Percentiles rank a stretch among this genome's conserved stretches.
These are phyloP conservation scores for Chlamydomonas eustigma DNA, from an alignment of 139 green algal species.

Conservation along the genomic window DNA sequence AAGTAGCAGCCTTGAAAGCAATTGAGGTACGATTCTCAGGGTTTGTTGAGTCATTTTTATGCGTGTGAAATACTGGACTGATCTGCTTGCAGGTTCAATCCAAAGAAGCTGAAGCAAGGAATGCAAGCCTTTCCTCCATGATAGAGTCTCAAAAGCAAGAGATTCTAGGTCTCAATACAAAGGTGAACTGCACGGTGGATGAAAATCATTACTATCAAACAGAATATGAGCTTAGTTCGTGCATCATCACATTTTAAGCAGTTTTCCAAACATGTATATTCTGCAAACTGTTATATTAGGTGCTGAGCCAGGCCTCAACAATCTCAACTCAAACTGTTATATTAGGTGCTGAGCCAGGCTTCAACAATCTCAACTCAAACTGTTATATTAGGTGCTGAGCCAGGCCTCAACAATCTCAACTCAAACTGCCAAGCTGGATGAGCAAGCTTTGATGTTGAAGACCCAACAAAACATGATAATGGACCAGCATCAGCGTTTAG, in stretches of 20 bases:
- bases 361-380: too few species aligned
- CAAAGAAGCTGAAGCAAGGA: too few species aligned
- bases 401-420: not conserved
- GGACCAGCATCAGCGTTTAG: conserved; percentile 33
- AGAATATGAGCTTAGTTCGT: too few species aligned
- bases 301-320: too few species aligned
- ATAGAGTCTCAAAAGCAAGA: not conserved
- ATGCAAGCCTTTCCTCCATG: not conserved
- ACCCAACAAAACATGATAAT: conserved; percentile 26
- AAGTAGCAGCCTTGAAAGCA: conserved; percentile 39
- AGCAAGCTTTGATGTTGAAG: conserved; percentile 6
- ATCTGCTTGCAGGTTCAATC: not conserved
- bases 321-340: too few species aligned
- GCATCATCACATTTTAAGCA: too few species aligned
- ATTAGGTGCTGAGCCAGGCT: too few species aligned
- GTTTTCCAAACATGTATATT: too few species aligned
- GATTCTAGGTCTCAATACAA: too few species aligned
- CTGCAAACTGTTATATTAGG: too few species aligned
- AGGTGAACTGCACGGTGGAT: too few species aligned
- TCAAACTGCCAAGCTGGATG: not conserved
- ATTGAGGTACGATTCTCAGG: conserved; percentile 19
- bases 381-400: not conserved
- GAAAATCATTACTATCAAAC: too few species aligned
- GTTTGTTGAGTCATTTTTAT: not conserved
- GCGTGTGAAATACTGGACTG: not conserved